Percentiles rank a stretch among this genome's conserved stretches.
Evolutionary conservation across 2,329 filamentous ascomycete genomes (phyloP).

Genomic region (Pyricularia pennisetigena): DNA sequence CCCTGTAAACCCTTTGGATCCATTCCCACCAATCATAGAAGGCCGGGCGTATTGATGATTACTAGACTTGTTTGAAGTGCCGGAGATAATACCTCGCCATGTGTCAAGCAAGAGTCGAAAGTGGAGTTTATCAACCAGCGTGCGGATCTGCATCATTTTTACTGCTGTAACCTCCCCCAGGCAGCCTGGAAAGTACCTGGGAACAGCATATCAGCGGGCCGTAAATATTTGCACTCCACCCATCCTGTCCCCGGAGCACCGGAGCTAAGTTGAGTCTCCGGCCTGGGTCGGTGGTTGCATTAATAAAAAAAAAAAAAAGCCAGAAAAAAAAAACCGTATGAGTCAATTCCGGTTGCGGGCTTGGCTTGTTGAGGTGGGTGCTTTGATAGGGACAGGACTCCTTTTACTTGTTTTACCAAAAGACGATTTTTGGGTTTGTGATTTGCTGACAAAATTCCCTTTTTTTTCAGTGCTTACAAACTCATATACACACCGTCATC

Average conservation of each 20-base stretch:
- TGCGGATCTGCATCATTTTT: not conserved
- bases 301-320: not conserved
- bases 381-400: not conserved
- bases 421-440: not conserved
- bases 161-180: not conserved
- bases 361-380: not conserved
- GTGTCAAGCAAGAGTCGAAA: not conserved
- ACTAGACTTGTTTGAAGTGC: not conserved
- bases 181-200: not conserved
- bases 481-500: not conserved
- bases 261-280: not conserved
- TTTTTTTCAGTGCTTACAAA: not conserved
- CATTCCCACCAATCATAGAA: not conserved
- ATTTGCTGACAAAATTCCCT: not conserved
- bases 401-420: not conserved
- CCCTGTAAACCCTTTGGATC: not conserved
- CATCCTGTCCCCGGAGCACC: not conserved
- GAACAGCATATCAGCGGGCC: not conserved
- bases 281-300: not conserved
- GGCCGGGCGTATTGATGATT: not conserved
- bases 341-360: not conserved
- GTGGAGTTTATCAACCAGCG: not conserved
- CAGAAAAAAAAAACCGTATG: not conserved
- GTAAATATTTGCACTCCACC: not conserved
- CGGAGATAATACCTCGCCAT: not conserved